Evolutionary conservation across 768 basidiomycete genomes (phyloP).

Genomic region (Clitopilus passeckerianus): DNA sequence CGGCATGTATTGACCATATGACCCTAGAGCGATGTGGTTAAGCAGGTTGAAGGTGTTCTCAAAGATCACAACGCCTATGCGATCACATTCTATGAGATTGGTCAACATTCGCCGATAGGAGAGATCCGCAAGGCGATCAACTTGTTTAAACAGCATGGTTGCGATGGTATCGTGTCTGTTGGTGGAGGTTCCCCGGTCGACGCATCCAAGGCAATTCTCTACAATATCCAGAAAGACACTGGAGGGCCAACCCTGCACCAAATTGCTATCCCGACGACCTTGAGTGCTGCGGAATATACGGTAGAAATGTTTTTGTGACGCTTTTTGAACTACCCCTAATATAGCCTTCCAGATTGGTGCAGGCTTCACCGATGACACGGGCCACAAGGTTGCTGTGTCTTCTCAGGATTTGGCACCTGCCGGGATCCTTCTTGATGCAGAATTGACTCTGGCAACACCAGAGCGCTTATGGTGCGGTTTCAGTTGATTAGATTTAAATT

Average conservation of each 20-base stretch:
- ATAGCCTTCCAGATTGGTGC: conserved; percentile 44
- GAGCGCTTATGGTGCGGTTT: conserved; percentile 59
- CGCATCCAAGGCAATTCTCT: conserved; percentile 69
- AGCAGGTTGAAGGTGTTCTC: conserved; percentile 50
- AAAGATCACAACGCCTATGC: conserved; percentile 55
- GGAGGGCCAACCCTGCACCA: conserved; percentile 53
- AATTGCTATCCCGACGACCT: conserved; percentile 78
- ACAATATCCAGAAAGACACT: conserved; percentile 51
- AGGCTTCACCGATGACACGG: conserved; percentile 68
- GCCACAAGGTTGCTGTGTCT: conserved; percentile 55
- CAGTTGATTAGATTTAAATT: conserved; percentile 1
- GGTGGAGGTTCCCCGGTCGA: conserved; percentile 83
- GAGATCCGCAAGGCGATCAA: conserved; percentile 56
- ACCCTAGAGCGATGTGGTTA: conserved; percentile 55
- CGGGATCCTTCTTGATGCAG: conserved; percentile 74
- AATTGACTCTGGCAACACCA: conserved; percentile 69
- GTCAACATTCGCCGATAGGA: conserved; percentile 65
- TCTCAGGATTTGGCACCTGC: conserved; percentile 59
- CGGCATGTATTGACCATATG: neutral
- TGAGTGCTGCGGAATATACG: conserved; percentile 75
- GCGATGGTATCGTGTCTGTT: conserved; percentile 67
- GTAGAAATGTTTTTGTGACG: conserved; percentile 27
- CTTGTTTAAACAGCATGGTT: conserved; percentile 47
- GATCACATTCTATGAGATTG: conserved; percentile 68
- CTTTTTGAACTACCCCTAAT: conserved; percentile 1